Conservation (phyloP, 1,284 basidiomycete species). For the Boletus smithii region DNA sequence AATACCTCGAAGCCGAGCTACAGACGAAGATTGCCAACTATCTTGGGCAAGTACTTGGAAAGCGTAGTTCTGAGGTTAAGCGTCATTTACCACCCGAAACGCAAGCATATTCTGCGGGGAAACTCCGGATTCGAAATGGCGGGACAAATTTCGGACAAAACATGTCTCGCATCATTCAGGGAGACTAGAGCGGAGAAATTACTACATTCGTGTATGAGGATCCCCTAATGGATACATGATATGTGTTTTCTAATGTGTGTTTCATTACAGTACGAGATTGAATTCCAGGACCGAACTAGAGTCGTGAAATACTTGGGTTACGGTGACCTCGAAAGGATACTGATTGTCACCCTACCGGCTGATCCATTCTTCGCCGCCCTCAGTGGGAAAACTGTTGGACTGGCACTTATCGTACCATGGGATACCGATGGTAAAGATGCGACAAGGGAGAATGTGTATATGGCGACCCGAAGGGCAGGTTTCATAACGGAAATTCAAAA, state of each 20-base stretch:
- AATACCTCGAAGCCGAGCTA: neutral
- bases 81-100: neutral
- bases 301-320: neutral
- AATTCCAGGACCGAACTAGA: neutral
- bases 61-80: neutral
- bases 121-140: neutral
- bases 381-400: neutral
- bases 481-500: neutral
- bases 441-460: neutral
- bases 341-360: neutral
- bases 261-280: neutral
- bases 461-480: neutral
- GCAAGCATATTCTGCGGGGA: neutral
- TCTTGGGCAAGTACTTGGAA: neutral
- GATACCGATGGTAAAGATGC: neutral
- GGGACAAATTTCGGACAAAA: conserved; percentile 2
- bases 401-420: conserved; percentile 4
- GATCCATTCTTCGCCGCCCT: neutral
- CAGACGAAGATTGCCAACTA: neutral
- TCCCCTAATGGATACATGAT: neutral
- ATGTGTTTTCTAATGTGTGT: neutral
- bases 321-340: conserved; percentile 3
- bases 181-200: neutral
- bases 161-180: too few species aligned
- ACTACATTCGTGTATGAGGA: neutral